These are phyloP conservation scores for Stenogyne calaminthoides DNA, from an alignment of 305 asterid genomes.

Conservation along the genomic window DNA sequence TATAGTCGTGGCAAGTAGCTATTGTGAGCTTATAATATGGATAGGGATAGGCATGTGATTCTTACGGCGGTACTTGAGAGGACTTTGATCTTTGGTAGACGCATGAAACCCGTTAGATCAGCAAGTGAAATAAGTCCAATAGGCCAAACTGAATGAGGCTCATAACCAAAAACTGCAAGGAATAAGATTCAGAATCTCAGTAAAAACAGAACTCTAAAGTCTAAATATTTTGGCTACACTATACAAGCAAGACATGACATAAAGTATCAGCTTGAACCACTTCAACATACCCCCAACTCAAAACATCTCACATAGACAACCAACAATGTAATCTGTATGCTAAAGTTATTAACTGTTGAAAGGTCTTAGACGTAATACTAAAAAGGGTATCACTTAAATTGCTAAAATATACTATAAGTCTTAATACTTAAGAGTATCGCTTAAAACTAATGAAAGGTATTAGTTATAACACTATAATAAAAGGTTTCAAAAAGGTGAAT, in stretches of 20 bases:
- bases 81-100: constrained; percentile 74
- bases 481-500: no score
- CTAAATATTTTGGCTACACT: neutral
- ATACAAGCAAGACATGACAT: neutral
- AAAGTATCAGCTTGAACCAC: constrained; percentile 20
- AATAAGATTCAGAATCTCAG: constrained; percentile 13
- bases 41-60: constrained; percentile 14
- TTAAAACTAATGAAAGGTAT: no score
- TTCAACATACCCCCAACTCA: constrained; percentile 10
- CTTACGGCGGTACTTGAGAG: constrained; percentile 97
- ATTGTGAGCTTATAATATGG: neutral
- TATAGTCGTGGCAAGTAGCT: constrained; percentile 3
- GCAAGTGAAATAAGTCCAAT: constrained; percentile 86
- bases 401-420: no score
- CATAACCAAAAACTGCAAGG: constrained; percentile 86
- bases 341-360: neutral
- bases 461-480: no score
- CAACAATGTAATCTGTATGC: neutral
- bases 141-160: constrained; percentile 99
- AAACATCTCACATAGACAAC: constrained; percentile 12
- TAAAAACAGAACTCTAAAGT: neutral
- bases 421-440: no score
- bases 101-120: constrained; percentile 83
- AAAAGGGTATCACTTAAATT: no score
- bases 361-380: no score